A percentile compares a stretch with the other conserved stretches of the same genome.
Conservation (phyloP, 495 filamentous ascomycete genomes). For the Alectoria sarmentosa region DNA sequence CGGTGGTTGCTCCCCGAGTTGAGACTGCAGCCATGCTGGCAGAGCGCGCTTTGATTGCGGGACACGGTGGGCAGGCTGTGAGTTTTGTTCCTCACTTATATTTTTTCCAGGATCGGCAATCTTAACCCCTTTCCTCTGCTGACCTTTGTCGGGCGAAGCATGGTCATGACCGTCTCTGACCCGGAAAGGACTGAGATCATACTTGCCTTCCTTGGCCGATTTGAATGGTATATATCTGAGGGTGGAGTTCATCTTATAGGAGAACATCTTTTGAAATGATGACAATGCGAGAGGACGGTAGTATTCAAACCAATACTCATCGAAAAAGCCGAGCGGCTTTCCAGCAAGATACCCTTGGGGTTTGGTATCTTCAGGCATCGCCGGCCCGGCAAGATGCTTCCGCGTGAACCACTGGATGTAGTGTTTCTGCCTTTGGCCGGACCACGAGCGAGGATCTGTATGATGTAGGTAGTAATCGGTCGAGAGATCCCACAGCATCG, state of each 20-base stretch:
- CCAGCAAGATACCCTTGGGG: slow-evolving; percentile 39
- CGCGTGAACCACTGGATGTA: slow-evolving; percentile 89
- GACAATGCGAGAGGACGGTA: slow-evolving; percentile 83
- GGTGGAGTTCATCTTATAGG: slow-evolving; percentile 83
- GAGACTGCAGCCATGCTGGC: slow-evolving; percentile 43
- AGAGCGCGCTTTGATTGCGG: slow-evolving; percentile 9
- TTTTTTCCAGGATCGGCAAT: slow-evolving; percentile 50
- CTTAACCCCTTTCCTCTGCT: slow-evolving; percentile 51
- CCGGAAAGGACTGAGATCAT: slow-evolving; percentile 78
- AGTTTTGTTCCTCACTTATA: slow-evolving; percentile 13
- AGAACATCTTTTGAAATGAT: slow-evolving; percentile 80
- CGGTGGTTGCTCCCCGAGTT: slow-evolving; percentile 28
- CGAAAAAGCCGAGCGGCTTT: slow-evolving; percentile 61
- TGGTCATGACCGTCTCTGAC: slow-evolving; percentile 51
- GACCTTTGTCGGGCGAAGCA: slow-evolving; percentile 44
- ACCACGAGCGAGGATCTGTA: slow-evolving; percentile 66
- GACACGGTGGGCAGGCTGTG: slow-evolving; percentile 1
- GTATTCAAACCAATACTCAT: slow-evolving; percentile 98
- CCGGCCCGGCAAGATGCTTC: slow-evolving; percentile 54
- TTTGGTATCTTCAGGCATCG: slow-evolving; percentile 40
- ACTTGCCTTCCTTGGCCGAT: slow-evolving; percentile 58
- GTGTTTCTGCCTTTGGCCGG: slow-evolving; percentile 54
- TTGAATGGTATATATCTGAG: slow-evolving; percentile 72
- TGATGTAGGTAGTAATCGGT: slow-evolving; percentile 98
- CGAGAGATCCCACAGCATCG: slow-evolving; percentile 94